phyloP scores from a whole-genome alignment of 352 stramenopile genomes.

The Pythium volutum region DNA sequence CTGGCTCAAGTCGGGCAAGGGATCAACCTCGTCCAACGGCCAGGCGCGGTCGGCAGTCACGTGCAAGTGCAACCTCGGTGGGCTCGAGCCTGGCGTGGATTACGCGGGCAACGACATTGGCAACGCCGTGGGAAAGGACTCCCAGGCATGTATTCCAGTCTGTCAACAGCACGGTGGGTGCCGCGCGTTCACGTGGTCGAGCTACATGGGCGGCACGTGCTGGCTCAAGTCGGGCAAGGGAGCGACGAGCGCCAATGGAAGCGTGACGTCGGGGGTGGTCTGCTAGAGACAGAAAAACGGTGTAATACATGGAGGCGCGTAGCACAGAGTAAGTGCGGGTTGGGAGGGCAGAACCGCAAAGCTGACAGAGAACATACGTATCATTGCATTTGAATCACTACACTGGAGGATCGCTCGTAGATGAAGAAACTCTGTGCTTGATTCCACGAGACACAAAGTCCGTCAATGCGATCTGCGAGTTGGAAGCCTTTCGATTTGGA shows the following conservation, averaged over 20 bases:
- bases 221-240: conserved; percentile 22
- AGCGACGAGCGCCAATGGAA: background rate
- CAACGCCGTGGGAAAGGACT: background rate
- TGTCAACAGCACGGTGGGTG: conserved; percentile 13
- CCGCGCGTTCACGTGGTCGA: conserved; percentile 19
- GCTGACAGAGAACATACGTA: background rate
- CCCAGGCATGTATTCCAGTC: conserved; percentile 5
- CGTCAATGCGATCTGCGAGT: conserved; percentile 22
- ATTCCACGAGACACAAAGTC: conserved; percentile 44
- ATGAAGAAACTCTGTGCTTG: conserved; percentile 37
- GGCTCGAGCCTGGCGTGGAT: background rate
- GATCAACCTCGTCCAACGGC: background rate
- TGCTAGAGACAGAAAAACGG: background rate
- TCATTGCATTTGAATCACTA: background rate
- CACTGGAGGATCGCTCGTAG: conserved; percentile 16
- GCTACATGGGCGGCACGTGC: conserved; percentile 29
- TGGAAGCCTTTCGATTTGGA: conserved; percentile 26
- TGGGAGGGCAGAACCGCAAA: background rate
- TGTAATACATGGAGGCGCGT: too few relatives aligned
- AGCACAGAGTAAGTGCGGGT: background rate
- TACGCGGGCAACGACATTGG: conserved; percentile 16
- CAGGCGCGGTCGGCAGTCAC: background rate
- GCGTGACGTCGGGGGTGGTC: conserved; percentile 11
- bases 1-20: background rate
- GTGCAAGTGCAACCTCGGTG: conserved; percentile 8